A percentile compares a stretch with the other conserved stretches of the same genome.
phyloP scores from a whole-genome alignment of 2,329 filamentous ascomycete genomes.

The Neopestalotiopsis sp. region DNA sequence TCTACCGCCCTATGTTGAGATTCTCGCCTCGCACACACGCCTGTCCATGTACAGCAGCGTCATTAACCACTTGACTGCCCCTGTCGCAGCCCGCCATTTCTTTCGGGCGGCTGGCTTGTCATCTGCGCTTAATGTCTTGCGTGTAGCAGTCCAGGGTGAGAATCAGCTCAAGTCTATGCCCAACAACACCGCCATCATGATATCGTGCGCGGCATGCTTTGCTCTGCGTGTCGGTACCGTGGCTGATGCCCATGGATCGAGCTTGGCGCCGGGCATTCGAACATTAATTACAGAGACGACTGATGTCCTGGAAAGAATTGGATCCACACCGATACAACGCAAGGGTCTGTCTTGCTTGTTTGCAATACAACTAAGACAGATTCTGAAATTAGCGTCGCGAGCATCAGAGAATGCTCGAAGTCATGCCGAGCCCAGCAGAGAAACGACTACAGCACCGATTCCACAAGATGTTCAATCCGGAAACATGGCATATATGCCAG shows the following conservation, averaged over 20 bases:
- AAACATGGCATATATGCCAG: constrained; percentile 28
- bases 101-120: constrained; percentile 75
- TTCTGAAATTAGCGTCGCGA: constrained; percentile 44
- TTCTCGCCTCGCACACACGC: constrained; percentile 74
- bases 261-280: constrained; percentile 66
- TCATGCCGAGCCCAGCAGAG: constrained; percentile 27
- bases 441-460: constrained; percentile 25
- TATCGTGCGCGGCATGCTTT: constrained; percentile 75
- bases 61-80: constrained; percentile 76
- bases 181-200: constrained; percentile 81
- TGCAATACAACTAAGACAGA: constrained; percentile 59
- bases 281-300: constrained; percentile 72
- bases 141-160: constrained; percentile 75
- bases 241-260: constrained; percentile 58
- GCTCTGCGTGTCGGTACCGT: constrained; percentile 68
- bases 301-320: constrained; percentile 72
- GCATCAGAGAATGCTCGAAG: constrained; percentile 30
- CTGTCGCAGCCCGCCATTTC: constrained; percentile 72
- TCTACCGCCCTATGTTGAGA: constrained; percentile 76
- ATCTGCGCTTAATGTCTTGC: constrained; percentile 76
- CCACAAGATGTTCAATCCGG: constrained; percentile 28
- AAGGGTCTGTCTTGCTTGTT: constrained; percentile 70
- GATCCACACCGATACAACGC: constrained; percentile 67
- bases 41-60: constrained; percentile 78
- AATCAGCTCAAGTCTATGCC: constrained; percentile 75